Conservation (phyloP, 768 basidiomycete genomes). For the Lepiota venenata region DNA sequence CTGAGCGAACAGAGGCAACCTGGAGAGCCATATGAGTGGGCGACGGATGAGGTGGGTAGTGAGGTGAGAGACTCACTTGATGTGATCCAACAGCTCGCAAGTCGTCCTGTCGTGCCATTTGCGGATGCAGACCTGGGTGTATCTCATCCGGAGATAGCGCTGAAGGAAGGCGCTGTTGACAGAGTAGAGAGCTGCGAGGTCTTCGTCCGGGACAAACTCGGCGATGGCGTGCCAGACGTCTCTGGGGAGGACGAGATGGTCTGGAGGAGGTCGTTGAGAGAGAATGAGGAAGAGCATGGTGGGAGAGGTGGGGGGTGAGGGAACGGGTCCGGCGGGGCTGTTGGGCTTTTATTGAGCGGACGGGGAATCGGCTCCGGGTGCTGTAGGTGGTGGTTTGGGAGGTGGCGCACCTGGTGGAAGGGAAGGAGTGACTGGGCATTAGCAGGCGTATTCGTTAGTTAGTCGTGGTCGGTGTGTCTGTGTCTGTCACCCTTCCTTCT, state of each 20-base stretch:
- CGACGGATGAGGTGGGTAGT: neutral
- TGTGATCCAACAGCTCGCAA: neutral
- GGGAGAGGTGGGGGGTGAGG: neutral
- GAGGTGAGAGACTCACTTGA: neutral
- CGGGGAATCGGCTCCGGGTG: conserved; percentile 5
- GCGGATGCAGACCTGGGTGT: conserved; percentile 22
- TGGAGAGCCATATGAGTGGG: conserved; percentile 10
- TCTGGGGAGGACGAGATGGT: conserved; percentile 20
- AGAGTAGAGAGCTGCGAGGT: conserved; percentile 20
- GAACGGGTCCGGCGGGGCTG: neutral
- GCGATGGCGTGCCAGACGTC: conserved; percentile 32
- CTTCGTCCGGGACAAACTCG: conserved; percentile 24
- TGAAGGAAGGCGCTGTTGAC: conserved; percentile 32
- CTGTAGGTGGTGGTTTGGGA: too few relatives aligned
- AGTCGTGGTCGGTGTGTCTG: too few relatives aligned
- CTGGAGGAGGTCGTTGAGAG: neutral
- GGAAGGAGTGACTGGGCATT: too few relatives aligned
- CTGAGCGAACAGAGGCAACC: conserved; percentile 20
- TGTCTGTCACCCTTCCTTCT: too few relatives aligned
- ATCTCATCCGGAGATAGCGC: conserved; percentile 27
- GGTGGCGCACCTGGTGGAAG: neutral
- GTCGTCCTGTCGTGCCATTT: conserved; percentile 17
- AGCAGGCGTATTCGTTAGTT: too few relatives aligned
- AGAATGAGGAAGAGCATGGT: neutral
- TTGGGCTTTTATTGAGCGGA: conserved; percentile 1